Evolutionary conservation across 108 stramenopile species (phyloP).

Genomic region (Skeletonema grethae): DNA sequence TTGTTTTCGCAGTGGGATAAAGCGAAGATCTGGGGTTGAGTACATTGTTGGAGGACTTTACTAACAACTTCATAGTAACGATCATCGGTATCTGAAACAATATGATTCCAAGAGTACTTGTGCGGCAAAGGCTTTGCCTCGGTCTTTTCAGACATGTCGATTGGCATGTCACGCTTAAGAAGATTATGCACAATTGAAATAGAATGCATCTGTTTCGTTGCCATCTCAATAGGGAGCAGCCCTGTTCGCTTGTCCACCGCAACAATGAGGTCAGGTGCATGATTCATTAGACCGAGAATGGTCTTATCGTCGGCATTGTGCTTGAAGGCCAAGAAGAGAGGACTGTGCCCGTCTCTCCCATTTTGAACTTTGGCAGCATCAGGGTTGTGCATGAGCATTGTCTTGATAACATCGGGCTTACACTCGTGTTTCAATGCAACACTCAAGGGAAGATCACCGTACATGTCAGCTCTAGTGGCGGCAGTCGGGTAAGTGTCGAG

Average conservation of each 20-base stretch:
- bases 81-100: conserved; percentile 82
- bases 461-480: conserved; percentile 47
- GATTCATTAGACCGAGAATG: conserved; percentile 84
- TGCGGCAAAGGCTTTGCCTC: conserved; percentile 77
- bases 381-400: conserved; percentile 41
- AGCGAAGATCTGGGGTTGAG: conserved; percentile 84
- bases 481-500: conserved; percentile 49
- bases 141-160: conserved; percentile 82
- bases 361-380: conserved; percentile 51
- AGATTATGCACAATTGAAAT: conserved; percentile 85
- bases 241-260: conserved; percentile 82
- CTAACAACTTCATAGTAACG: conserved; percentile 84
- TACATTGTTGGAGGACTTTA: conserved; percentile 81
- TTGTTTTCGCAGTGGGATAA: conserved; percentile 82
- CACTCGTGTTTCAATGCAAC: conserved; percentile 45
- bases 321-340: conserved; percentile 79
- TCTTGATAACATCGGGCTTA: conserved; percentile 48
- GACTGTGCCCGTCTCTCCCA: conserved; percentile 74
- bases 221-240: conserved; percentile 85
- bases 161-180: conserved; percentile 84
- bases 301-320: conserved; percentile 85
- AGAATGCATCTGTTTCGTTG: conserved; percentile 81
- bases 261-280: conserved; percentile 82
- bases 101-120: conserved; percentile 88
- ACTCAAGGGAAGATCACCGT: conserved; percentile 49